These are phyloP conservation scores for Exophiala oligosperma DNA, from an alignment of 2,329 filamentous ascomycete genomes.

Conservation along the genomic window DNA sequence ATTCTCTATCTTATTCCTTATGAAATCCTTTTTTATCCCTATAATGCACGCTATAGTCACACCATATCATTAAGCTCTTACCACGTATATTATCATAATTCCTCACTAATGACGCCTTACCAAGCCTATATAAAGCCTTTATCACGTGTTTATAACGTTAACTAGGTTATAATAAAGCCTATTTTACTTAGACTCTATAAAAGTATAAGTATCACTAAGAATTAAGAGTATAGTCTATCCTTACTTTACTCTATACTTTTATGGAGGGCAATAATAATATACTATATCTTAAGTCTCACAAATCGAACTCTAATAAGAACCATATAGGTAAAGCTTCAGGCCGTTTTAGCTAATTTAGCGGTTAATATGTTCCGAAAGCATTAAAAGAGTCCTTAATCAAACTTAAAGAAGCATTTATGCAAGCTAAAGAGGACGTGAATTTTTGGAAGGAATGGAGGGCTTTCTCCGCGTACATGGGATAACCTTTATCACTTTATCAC, in stretches of 20 bases:
- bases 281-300: background rate
- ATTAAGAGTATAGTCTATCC: background rate
- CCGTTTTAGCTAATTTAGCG: constrained; percentile 84
- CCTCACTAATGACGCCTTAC: background rate
- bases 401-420: constrained; percentile 86
- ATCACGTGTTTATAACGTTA: background rate
- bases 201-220: background rate
- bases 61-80: background rate
- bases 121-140: background rate
- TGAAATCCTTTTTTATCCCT: background rate
- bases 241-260: background rate
- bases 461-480: constrained; percentile 96
- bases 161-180: background rate
- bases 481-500: constrained; percentile 86
- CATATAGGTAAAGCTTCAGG: background rate
- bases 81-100: background rate
- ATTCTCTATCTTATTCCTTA: background rate
- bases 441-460: constrained; percentile 98
- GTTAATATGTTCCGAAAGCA: constrained; percentile 95
- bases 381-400: constrained; percentile 95
- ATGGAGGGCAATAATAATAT: background rate
- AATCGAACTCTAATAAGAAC: background rate
- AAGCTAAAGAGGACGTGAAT: constrained; percentile 78
- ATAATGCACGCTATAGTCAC: background rate
- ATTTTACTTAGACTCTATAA: background rate